Base-by-base conservation (phyloP, 495 filamentous ascomycete species). In the Lindgomyces ingoldianus region DNA sequence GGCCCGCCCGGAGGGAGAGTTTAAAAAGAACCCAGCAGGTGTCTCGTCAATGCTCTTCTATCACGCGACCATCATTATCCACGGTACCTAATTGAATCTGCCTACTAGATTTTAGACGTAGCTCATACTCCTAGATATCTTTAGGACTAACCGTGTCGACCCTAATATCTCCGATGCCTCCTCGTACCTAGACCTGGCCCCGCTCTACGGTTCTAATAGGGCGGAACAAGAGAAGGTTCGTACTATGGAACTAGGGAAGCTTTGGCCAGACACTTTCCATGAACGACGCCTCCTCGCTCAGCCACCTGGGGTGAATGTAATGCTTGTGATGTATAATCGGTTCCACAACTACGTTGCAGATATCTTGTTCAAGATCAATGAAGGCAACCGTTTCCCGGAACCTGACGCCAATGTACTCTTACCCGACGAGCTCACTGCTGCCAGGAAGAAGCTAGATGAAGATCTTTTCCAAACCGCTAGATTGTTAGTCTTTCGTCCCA, bases 301-400 rank as follows among this genome's bases (percentile, higher is more conserved):
- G 21, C 59, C 59, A 1, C 59, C 59, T 2, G 91, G 57, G 14
- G 46, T 60, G 6, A 45, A n/a, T 16, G 25, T 52, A 18, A 6
- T 60, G 4, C 57, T 60, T 9, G 25, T 60, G 12, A 53, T 52
- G 44, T 60, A 48, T 25, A 60, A 36, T 54, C 41, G 57, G 4
- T 60, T 60, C 29, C 44, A 60, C 45, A 60, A 60, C 29, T 52
- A 60, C 25, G 57, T 60, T 14, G 57, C 45, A 4, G 44, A 52
- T 3, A 24, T 8, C 4, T 25, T 60, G 19, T n/a, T 27, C 24
- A 29, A 29, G 27, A 60, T 60, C 45, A 60, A 60, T 56, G 44
- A 60, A 56, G 44, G 25, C 22, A 22, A 22, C 14, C 45, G 45
- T 6, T 60, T 60, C 45, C 4, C 33, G 4, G 6, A 6, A 14